Percentiles rank a stretch among this genome's conserved stretches.
These are phyloP conservation scores for Microbotryomycetes sp. DNA, from an alignment of 1,284 basidiomycete genomes.

Conservation along the genomic window DNA sequence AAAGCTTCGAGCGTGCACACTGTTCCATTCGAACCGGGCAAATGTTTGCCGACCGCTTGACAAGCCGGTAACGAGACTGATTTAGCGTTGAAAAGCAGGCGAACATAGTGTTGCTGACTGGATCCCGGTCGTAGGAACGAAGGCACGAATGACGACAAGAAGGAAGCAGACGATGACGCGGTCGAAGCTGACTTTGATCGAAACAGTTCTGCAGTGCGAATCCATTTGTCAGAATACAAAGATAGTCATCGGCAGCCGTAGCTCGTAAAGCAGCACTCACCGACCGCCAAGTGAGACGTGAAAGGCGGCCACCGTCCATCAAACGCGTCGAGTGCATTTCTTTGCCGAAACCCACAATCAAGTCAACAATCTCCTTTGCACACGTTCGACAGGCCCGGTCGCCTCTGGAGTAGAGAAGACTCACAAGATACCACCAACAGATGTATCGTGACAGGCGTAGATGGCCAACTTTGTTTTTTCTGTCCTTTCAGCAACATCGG, in stretches of 20 bases:
- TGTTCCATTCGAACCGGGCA: constrained; percentile 9
- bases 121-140: background rate
- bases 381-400: background rate
- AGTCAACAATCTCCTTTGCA: background rate
- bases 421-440: constrained; percentile 29
- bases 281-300: constrained; percentile 21
- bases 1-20: constrained; percentile 31
- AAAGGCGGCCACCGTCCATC: constrained; percentile 35
- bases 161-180: background rate
- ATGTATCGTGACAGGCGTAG: constrained; percentile 35
- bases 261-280: constrained; percentile 4
- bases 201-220: too few species aligned
- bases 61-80: constrained; percentile 20
- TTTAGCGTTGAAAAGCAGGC: constrained; percentile 23
- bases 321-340: constrained; percentile 30
- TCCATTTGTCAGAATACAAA: too few species aligned
- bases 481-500: background rate
- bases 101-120: constrained; percentile 18
- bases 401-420: too few species aligned
- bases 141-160: constrained; percentile 6
- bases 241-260: too few species aligned
- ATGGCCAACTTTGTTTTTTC: constrained; percentile 22
- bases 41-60: constrained; percentile 3
- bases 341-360: background rate
- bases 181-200: background rate